Evolutionary conservation across 768 basidiomycete genomes (phyloP).

Genomic region (Epithele typhae): DNA sequence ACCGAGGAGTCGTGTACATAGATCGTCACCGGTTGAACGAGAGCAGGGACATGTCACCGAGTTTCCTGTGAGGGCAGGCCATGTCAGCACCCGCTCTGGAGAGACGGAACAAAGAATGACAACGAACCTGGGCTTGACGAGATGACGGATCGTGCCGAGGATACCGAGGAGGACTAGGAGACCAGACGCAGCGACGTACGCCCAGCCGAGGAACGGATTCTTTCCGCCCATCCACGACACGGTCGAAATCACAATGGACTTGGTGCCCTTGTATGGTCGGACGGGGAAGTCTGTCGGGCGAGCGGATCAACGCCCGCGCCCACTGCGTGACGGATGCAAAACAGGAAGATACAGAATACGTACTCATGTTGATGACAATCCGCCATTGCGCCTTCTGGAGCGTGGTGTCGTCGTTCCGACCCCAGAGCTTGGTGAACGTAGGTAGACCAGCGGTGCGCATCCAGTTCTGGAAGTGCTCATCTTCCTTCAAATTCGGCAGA

Average conservation of each 20-base stretch:
- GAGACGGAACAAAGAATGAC: too few relatives aligned
- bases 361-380: constrained; percentile 78
- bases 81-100: background rate
- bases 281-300: constrained; percentile 84
- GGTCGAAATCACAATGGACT: constrained; percentile 94
- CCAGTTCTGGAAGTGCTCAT: constrained; percentile 99
- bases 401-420: constrained; percentile 75
- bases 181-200: constrained; percentile 85
- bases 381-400: constrained; percentile 74
- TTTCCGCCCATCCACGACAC: constrained; percentile 99
- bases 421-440: constrained; percentile 94
- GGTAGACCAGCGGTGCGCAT: constrained; percentile 98
- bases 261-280: constrained; percentile 85
- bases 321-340: background rate
- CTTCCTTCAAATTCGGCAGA: constrained; percentile 66
- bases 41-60: constrained; percentile 83
- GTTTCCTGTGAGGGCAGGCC: constrained; percentile 43
- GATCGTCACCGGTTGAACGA: constrained; percentile 71
- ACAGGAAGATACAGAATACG: constrained; percentile 29
- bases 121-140: constrained; percentile 83
- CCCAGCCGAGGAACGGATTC: constrained; percentile 98
- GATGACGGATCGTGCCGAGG: constrained; percentile 84
- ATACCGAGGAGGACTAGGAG: constrained; percentile 87
- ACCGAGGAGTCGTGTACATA: background rate
- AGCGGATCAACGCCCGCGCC: constrained; percentile 4